Evolutionary conservation across 1,284 basidiomycete genomes (phyloP).

Genomic region (Singerocomus inundabilis): DNA sequence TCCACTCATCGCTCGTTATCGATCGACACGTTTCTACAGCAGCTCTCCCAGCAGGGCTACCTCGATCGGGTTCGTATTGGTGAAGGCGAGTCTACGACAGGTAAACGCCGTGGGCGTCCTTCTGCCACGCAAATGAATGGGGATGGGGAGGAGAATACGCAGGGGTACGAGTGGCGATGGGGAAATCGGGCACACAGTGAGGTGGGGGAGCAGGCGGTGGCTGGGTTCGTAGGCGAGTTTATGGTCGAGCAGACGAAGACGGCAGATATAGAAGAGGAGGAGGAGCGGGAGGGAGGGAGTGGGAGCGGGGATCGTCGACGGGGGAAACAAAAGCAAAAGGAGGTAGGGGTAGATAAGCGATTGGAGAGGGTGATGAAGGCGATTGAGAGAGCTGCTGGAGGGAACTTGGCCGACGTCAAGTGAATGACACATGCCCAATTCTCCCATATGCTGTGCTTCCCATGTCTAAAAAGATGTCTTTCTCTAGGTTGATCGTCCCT

Average conservation of each 20-base stretch:
- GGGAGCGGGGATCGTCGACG: slow-evolving; percentile 12
- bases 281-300: slow-evolving; percentile 31
- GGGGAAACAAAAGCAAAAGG: slow-evolving; percentile 24
- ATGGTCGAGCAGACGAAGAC: slow-evolving; percentile 54
- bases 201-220: slow-evolving; percentile 66
- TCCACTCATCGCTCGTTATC: slow-evolving; percentile 47
- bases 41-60: slow-evolving; percentile 63
- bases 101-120: slow-evolving; percentile 53
- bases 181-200: slow-evolving; percentile 70
- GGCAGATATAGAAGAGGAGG: slow-evolving; percentile 40
- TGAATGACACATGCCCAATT: slow-evolving; percentile 17
- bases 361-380: slow-evolving; percentile 51
- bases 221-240: slow-evolving; percentile 69
- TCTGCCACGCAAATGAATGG: slow-evolving; percentile 42
- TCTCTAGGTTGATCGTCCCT: too few species aligned
- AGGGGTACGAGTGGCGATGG: slow-evolving; percentile 75
- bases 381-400: slow-evolving; percentile 62
- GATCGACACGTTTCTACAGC: slow-evolving; percentile 56
- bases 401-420: slow-evolving; percentile 47
- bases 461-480: not conserved
- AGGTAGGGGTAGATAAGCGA: slow-evolving; percentile 32
- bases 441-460: not conserved
- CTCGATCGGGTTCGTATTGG: slow-evolving; percentile 59
- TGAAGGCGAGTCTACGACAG: slow-evolving; percentile 38
- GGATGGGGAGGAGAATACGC: slow-evolving; percentile 47